These are phyloP conservation scores for Aspergillus unguis DNA, from an alignment of 2,329 filamentous ascomycete species.

Conservation along the genomic window DNA sequence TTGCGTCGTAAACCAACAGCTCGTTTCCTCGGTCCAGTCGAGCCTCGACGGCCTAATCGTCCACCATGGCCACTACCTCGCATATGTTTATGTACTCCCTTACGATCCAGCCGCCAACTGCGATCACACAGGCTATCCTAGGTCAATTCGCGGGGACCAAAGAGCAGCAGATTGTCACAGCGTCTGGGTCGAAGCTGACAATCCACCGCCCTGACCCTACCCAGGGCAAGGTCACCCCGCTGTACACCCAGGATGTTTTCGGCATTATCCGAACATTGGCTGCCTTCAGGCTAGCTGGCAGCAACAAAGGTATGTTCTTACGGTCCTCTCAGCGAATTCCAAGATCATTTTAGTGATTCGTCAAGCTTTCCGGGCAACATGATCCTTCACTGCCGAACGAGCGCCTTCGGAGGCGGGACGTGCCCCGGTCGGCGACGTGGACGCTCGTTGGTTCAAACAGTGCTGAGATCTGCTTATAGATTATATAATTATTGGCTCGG, in stretches of 20 bases:
- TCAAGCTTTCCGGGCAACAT: conserved; percentile 59
- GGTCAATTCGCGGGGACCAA: conserved; percentile 95
- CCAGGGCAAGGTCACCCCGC: conserved; percentile 78
- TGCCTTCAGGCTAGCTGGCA: conserved; percentile 87
- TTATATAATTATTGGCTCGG: conserved; percentile 90
- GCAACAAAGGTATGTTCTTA: conserved; percentile 78
- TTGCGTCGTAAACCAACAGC: conserved; percentile 24
- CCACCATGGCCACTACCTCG: conserved; percentile 89
- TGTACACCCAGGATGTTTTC: conserved; percentile 91
- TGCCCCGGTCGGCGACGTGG: conserved; percentile 35
- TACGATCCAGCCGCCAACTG: conserved; percentile 88
- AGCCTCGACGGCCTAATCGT: conserved; percentile 21
- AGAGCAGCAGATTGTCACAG: conserved; percentile 95
- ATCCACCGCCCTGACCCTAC: conserved; percentile 81
- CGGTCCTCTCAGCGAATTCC: conserved; percentile 22
- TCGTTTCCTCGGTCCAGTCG: conserved; percentile 8
- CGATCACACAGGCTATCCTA: conserved; percentile 83
- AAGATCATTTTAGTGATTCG: conserved; percentile 67
- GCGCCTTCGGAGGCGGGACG: conserved; percentile 29
- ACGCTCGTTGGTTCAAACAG: conserved; percentile 28
- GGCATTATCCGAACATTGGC: conserved; percentile 89
- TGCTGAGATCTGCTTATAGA: conserved; percentile 60
- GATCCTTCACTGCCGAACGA: conserved; percentile 35
- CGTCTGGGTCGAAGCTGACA: conserved; percentile 82
- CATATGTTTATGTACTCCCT: conserved; percentile 99